Conservation (phyloP, 1,284 basidiomycete genomes). For the Cryptococcus sp. region DNA sequence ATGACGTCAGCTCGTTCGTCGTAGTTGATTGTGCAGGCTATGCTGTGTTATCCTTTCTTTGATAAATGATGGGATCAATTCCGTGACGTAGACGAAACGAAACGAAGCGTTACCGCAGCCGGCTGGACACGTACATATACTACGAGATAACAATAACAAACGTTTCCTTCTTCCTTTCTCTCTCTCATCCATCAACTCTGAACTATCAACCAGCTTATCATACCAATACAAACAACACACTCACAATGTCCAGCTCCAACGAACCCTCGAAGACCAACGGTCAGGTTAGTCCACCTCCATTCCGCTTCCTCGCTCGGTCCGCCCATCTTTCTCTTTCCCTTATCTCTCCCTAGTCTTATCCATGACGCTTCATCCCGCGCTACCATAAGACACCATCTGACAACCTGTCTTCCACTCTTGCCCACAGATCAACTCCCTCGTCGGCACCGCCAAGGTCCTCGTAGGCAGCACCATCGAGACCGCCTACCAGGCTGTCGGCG, state of each 20-base stretch:
- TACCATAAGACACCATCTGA: not conserved
- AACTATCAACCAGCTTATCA: too few species aligned
- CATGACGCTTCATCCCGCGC: not conserved
- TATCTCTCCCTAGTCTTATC: slow-evolving; percentile 60
- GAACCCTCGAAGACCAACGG: slow-evolving; percentile 64
- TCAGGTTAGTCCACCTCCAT: slow-evolving; percentile 50
- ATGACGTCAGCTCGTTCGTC: too few species aligned
- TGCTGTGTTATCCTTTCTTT: too few species aligned
- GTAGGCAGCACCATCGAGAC: slow-evolving; percentile 63
- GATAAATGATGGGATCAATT: too few species aligned
- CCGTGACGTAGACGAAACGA: too few species aligned
- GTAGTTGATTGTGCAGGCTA: too few species aligned
- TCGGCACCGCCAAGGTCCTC: slow-evolving; percentile 49
- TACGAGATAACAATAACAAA: too few species aligned
- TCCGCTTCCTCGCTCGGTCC: not conserved
- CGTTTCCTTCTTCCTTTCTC: not conserved
- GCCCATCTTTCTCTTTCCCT: slow-evolving; percentile 53
- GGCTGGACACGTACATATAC: too few species aligned
- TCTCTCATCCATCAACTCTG: not conserved
- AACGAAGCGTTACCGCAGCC: too few species aligned
- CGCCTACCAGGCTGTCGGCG: slow-evolving; percentile 52
- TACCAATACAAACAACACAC: slow-evolving; percentile 10
- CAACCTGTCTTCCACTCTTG: not conserved
- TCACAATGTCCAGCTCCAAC: slow-evolving; percentile 32
- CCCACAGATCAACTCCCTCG: slow-evolving; percentile 47